Conservation (phyloP, 2,329 filamentous ascomycete species). For the Fusarium drepaniforme region DNA sequence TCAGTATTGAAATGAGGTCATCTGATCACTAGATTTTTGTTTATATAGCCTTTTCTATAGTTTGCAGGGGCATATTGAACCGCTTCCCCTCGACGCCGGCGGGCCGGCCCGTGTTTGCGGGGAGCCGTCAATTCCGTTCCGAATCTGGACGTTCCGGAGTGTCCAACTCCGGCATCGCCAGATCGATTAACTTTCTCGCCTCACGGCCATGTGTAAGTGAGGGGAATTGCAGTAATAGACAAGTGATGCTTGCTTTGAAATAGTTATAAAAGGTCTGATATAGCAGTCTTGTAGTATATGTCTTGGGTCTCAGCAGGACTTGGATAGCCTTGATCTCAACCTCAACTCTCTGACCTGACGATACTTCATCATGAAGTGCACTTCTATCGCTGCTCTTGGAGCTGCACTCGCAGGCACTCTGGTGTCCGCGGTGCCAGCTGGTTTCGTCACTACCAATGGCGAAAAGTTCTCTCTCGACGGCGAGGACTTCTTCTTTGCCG, state of each 20-base stretch:
- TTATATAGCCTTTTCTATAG: background rate
- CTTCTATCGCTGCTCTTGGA: slow-evolving; percentile 11
- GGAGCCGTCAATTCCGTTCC: slow-evolving; percentile 5
- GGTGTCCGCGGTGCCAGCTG: slow-evolving; percentile 40
- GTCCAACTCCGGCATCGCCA: slow-evolving; percentile 29
- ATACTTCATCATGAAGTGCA: slow-evolving; percentile 19
- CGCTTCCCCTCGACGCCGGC: background rate
- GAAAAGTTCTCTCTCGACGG: slow-evolving; percentile 66
- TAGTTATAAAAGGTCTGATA: slow-evolving; percentile 17
- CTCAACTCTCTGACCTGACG: background rate
- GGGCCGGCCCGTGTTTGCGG: background rate
- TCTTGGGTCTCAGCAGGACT: background rate
- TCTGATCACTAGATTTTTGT: background rate
- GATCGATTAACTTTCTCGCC: slow-evolving; percentile 18
- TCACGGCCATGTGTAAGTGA: background rate
- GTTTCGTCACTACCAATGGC: slow-evolving; percentile 63
- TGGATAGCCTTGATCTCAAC: background rate
- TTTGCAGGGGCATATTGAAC: background rate
- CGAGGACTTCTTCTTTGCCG: slow-evolving; percentile 67
- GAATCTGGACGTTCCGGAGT: slow-evolving; percentile 28
- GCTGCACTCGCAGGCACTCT: slow-evolving; percentile 9
- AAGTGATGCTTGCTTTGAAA: background rate
- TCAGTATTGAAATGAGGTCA: background rate
- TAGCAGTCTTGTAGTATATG: background rate
- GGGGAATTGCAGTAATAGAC: slow-evolving; percentile 2